These are phyloP conservation scores for Simplicillium sp. DNA, from an alignment of 2,329 filamentous ascomycete genomes.

Conservation along the genomic window DNA sequence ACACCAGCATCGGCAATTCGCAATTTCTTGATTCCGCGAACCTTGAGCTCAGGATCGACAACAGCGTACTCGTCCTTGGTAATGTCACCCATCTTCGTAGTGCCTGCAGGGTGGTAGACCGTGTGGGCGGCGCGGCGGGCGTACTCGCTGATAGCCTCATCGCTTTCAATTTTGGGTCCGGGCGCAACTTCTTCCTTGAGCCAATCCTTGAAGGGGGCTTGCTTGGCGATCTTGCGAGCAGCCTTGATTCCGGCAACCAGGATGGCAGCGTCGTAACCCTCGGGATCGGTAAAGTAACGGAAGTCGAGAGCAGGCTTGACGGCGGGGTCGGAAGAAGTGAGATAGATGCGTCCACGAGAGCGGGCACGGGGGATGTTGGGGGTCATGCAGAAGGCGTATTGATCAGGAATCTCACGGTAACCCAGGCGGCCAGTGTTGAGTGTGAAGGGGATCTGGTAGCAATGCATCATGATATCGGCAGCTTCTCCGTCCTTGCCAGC, in stretches of 20 bases:
- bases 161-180: conserved; percentile 61
- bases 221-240: conserved; percentile 65
- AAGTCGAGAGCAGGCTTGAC: conserved; percentile 81
- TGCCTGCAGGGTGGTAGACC: conserved; percentile 83
- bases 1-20: conserved; percentile 80
- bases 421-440: conserved; percentile 77
- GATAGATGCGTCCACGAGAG: conserved; percentile 67
- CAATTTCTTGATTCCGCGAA: conserved; percentile 63
- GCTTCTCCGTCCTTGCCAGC: conserved; percentile 59
- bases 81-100: conserved; percentile 81
- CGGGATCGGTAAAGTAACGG: conserved; percentile 80
- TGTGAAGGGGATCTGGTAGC: conserved; percentile 90
- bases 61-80: conserved; percentile 62
- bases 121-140: conserved; percentile 75
- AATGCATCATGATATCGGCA: conserved; percentile 91
- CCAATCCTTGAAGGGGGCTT: conserved; percentile 73
- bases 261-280: conserved; percentile 76
- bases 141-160: conserved; percentile 76
- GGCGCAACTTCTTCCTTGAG: conserved; percentile 76
- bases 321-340: conserved; percentile 63
- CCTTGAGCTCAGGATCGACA: conserved; percentile 65
- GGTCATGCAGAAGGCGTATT: conserved; percentile 87
- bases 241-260: conserved; percentile 69
- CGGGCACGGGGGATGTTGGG: conserved; percentile 81
- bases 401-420: conserved; percentile 52